phyloP scores from a whole-genome alignment of 495 filamentous ascomycete species.

The Podospora comata region DNA sequence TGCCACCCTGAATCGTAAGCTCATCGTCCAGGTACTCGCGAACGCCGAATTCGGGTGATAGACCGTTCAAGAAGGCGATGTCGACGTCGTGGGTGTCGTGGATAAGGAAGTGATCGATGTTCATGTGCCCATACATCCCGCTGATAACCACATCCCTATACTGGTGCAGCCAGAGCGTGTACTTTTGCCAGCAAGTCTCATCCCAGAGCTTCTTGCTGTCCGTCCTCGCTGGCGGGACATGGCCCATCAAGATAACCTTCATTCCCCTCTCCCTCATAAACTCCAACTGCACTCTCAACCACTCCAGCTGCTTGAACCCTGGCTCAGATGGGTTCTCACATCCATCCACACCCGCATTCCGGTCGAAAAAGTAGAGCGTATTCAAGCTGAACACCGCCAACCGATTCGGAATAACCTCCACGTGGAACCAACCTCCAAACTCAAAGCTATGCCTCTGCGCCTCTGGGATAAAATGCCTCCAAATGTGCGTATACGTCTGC shows the following conservation, averaged over 20 bases:
- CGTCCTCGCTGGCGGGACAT: constrained; percentile 87
- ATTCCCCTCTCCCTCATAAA: constrained; percentile 76
- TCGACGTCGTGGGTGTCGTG: constrained; percentile 80
- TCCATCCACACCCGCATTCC: constrained; percentile 88
- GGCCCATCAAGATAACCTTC: constrained; percentile 93
- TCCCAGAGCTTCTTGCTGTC: constrained; percentile 84
- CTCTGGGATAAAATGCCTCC: constrained; percentile 86
- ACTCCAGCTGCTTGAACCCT: constrained; percentile 93
- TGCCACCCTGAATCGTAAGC: constrained; percentile 60
- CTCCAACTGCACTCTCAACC: constrained; percentile 88
- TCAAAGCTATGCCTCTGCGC: constrained; percentile 89
- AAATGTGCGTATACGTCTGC: constrained; percentile 65
- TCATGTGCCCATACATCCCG: constrained; percentile 91
- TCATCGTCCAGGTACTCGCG: constrained; percentile 50
- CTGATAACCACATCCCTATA: constrained; percentile 86
- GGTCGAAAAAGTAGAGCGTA: constrained; percentile 92
- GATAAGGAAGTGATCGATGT: constrained; percentile 94
- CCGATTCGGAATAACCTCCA: constrained; percentile 82
- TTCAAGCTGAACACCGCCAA: constrained; percentile 94
- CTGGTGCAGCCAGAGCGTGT: constrained; percentile 81
- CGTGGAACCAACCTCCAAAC: constrained; percentile 88
- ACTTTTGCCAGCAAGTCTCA: constrained; percentile 95
- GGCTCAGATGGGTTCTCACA: constrained; percentile 74
- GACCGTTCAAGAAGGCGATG: constrained; percentile 45
- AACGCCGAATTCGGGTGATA: constrained; percentile 32